These are phyloP conservation scores for Eucalyptus cloeziana DNA, from an alignment of 345 rosid species.

Conservation along the genomic window DNA sequence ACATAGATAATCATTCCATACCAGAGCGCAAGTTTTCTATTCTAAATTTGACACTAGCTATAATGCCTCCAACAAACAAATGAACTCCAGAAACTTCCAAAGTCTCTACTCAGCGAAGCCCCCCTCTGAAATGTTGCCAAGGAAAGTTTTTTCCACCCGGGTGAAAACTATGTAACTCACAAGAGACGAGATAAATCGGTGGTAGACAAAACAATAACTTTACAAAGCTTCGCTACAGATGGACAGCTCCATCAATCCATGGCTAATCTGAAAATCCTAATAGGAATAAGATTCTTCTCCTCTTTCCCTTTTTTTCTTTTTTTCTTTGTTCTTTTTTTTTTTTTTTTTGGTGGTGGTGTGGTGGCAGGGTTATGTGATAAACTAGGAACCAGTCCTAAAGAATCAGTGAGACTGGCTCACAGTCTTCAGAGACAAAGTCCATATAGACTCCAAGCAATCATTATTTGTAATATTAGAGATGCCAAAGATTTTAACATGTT, in stretches of 20 bases:
- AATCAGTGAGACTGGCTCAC: background rate
- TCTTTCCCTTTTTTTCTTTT: background rate
- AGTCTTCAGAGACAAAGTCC: background rate
- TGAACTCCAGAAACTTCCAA: background rate
- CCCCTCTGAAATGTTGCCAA: background rate
- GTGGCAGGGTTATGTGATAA: too few relatives aligned
- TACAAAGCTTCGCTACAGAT: background rate
- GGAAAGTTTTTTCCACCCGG: background rate
- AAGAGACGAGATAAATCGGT: background rate
- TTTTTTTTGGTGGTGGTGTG: background rate
- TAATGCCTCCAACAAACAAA: background rate
- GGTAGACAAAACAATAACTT: background rate
- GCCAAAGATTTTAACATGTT: background rate
- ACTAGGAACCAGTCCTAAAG: background rate
- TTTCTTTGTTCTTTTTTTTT: too few relatives aligned
- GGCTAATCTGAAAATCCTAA: background rate
- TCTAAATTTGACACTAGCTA: background rate
- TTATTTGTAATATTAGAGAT: background rate
- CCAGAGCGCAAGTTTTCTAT: background rate
- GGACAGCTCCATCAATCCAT: background rate
- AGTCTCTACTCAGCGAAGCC: background rate
- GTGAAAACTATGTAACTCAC: background rate
- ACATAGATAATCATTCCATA: background rate
- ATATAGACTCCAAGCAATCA: background rate
- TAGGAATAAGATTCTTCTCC: background rate